Evolutionary conservation across 2,329 filamentous ascomycete species (phyloP), one percentile per base, ranked within the genome.

Genomic region (Colletotrichum tropicicola): DNA sequence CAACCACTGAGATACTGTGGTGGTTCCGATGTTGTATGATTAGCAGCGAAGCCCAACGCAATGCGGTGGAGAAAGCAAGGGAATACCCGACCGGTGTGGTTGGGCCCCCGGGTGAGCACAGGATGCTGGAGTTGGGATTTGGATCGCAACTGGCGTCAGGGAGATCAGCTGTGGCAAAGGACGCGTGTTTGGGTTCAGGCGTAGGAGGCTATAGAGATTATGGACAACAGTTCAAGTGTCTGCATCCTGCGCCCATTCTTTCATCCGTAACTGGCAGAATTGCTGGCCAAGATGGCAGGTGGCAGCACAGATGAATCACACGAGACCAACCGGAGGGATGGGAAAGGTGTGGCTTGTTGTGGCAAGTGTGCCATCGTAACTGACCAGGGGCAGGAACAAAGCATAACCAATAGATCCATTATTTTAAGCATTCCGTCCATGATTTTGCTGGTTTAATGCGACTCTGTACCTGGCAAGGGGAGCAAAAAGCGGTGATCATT

Each of bases 401-500:
- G 19, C 21, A 49, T 30, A 30, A 19, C 61, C 57, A 65, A 61
- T 65, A 9, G 52, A 28, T 47, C 17, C 27, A 19, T 37, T 49
- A 53, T 25, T 30, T 23, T 8, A n/a, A 39, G 48, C 57, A 6
- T 25, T 30, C 37, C 41, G 23, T 52, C 55, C 45, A 64, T n/a
- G 15, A 59, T 27, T 25, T 32, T 41, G 51, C 21, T 54, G 49
- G 35, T 21, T 25, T 13, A 21, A 55, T 61, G 61, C 61, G 21
- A 65, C 49, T 51, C 49, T 65, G 61, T 65, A 19, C 61, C 61
- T 65, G 49, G 28, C 57, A 48, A 32, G 6, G 25, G 2, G 19
- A 43, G 57, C 48, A 39, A 51, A 56, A 65, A 65, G 61, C 48
- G 61, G 49, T 65, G 49, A 65, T 61, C 61, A 65, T 65, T 54